Conservation (phyloP, 2,329 filamentous ascomycete genomes). For the Didymella lethalis region DNA sequence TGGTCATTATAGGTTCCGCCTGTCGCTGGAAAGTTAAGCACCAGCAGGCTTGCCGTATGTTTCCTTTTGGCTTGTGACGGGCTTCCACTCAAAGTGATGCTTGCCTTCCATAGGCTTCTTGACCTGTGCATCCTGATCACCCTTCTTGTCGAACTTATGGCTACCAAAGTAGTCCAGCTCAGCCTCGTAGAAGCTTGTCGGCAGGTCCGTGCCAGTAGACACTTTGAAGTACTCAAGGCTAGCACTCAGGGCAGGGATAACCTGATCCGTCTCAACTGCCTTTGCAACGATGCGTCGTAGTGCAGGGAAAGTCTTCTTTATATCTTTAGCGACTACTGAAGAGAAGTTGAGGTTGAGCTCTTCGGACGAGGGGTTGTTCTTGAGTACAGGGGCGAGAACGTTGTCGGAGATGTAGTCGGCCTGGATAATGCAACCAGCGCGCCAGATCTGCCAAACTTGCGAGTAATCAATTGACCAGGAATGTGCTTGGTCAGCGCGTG, state of each 20-base stretch:
- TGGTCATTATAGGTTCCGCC: background rate
- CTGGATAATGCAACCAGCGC: constrained; percentile 75
- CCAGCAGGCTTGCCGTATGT: constrained; percentile 27
- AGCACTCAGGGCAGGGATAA: constrained; percentile 67
- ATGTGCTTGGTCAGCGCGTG: constrained; percentile 64
- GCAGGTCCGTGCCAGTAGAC: constrained; percentile 64
- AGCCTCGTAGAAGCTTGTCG: constrained; percentile 74
- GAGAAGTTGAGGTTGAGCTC: constrained; percentile 57
- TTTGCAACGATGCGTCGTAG: constrained; percentile 66
- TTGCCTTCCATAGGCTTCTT: constrained; percentile 62
- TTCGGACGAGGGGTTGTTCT: constrained; percentile 45
- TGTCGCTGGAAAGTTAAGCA: background rate
- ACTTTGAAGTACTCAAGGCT: constrained; percentile 74
- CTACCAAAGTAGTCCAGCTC: constrained; percentile 75
- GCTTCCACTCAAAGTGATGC: constrained; percentile 71
- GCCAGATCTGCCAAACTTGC: constrained; percentile 68
- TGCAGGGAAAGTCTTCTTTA: constrained; percentile 59
- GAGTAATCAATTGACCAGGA: constrained; percentile 66
- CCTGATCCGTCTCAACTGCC: constrained; percentile 64
- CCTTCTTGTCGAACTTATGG: constrained; percentile 69
- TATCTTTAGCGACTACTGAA: constrained; percentile 60
- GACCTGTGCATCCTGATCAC: constrained; percentile 58
- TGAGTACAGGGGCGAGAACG: constrained; percentile 61
- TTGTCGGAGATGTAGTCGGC: constrained; percentile 68
- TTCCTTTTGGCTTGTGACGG: constrained; percentile 43